Conservation (phyloP, 2,329 filamentous ascomycete species). For the Hysterium pulicare region DNA sequence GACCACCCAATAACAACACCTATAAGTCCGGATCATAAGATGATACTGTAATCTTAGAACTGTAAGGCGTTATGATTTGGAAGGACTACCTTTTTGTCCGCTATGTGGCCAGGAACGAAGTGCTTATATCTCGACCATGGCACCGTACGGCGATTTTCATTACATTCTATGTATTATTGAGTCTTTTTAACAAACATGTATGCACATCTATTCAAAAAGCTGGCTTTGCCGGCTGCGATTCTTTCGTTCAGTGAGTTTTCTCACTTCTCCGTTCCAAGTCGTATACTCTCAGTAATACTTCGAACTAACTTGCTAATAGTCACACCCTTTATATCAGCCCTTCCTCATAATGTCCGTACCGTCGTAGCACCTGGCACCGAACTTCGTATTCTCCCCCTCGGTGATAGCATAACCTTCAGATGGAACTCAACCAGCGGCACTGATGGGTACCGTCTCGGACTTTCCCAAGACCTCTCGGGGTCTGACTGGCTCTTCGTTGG, state of each 20-base stretch:
- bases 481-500: slow-evolving; percentile 30
- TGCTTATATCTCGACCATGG: too few species aligned
- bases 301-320: not conserved
- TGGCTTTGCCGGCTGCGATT: not conserved
- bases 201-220: not conserved
- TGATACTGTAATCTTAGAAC: too few species aligned
- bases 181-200: not conserved
- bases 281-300: not conserved
- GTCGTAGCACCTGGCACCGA: slow-evolving; percentile 1
- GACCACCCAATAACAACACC: too few species aligned
- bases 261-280: too few species aligned
- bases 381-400: slow-evolving; percentile 23
- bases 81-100: too few species aligned
- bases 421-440: slow-evolving; percentile 26
- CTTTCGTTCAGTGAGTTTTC: not conserved
- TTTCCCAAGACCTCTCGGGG: slow-evolving; percentile 22
- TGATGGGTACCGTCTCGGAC: slow-evolving; percentile 37
- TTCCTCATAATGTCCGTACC: not conserved
- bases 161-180: too few species aligned
- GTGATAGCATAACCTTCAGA: slow-evolving; percentile 30
- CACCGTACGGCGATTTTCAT: too few species aligned
- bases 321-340: not conserved
- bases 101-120: too few species aligned
- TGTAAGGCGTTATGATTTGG: too few species aligned
- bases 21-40: too few species aligned